phyloP scores from a whole-genome alignment of 2,329 filamentous ascomycete genomes.

The Aspergillus sp. region DNA sequence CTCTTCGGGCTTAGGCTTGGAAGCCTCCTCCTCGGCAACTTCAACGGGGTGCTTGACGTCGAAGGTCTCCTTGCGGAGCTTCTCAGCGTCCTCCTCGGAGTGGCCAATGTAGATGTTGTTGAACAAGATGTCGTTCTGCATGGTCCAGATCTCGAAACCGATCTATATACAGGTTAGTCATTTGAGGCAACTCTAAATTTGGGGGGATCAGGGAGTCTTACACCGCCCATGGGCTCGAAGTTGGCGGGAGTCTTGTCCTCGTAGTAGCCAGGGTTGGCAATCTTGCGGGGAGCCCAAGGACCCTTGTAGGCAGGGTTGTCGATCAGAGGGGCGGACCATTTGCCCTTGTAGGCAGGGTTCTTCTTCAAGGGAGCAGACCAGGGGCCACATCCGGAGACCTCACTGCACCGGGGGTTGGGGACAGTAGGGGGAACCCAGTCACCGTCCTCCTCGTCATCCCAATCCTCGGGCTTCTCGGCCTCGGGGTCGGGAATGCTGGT shows the following conservation, averaged over 20 bases:
- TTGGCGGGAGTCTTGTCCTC: conserved; percentile 96
- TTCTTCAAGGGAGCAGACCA: conserved; percentile 90
- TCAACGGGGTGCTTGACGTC: conserved; percentile 82
- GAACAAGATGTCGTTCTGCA: conserved; percentile 98
- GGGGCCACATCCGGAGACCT: conserved; percentile 86
- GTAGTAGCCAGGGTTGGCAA: conserved; percentile 91
- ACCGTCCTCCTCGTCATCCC: conserved; percentile 99
- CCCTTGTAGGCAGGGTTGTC: conserved; percentile 99
- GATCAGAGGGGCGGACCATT: conserved; percentile 87
- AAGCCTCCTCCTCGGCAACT: conserved; percentile 71
- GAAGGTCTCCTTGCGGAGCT: conserved; percentile 85
- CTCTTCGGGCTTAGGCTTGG: conserved; percentile 72
- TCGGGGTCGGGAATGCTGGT: conserved; percentile 82
- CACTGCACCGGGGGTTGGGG: conserved; percentile 92
- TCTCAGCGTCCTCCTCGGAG: conserved; percentile 86
- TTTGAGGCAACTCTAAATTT: not conserved
- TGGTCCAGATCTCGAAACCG: conserved; percentile 99
- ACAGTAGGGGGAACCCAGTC: conserved; percentile 91
- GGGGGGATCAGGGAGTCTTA: conserved; percentile 45
- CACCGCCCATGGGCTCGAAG: conserved; percentile 96
- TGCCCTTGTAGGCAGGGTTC: conserved; percentile 98
- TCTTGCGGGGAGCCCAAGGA: conserved; percentile 89
- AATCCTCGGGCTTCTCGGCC: conserved; percentile 96
- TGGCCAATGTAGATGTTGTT: conserved; percentile 99
- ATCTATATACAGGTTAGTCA: conserved; percentile 51